Evolutionary conservation across 1,139 yeast species (phyloP), one percentile per base, ranked within the genome.

Genomic region (Yamadazyma mexicana): DNA sequence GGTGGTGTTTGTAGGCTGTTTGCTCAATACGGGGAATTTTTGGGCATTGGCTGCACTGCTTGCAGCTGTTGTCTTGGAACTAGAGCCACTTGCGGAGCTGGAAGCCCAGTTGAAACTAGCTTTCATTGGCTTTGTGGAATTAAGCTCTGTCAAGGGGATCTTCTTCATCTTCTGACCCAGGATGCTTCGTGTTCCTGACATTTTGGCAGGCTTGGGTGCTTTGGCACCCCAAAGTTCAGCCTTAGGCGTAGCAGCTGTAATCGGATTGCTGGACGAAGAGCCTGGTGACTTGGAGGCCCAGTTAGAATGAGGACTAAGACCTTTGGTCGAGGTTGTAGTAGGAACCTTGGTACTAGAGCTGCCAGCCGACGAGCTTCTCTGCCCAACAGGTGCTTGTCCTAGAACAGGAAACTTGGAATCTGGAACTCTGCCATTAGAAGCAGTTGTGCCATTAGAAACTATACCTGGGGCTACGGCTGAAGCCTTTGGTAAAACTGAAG

Each of bases 231-330:
- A 20, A 8, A 8, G 5, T 20, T 20, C 22, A 5, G 8, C 8
- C 22, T 20, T 20, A 6, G 22, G n/a, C n/a, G n/a, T n/a, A n/a
- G n/a, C n/a, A n/a, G n/a, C n/a, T n/a, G 12, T 24, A 16, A 6
- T 38, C 39, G 2, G 14, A 16, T 20, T 8, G 3, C 14, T 16
- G 9, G 33, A 30, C 17, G 33, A 9, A 12, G n/a, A n/a, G n/a
- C 15, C 24, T 3, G 24, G 6, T 4, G 59, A 40, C 33, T 49
- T 48, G 0, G 59, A 44, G 0, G 68, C 69, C 69, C 70, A 64
- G 33, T 56, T 62, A 4, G 64, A 62, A 41, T 50, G 57, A 2
- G 68, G 61, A 45, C 66, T 60, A 10, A 63, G 48, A 2, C 64
- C 64, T 11, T 23, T 32, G 17, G 25, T 18, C 20, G 30, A 27